Evolutionary conservation across 129 eudicot genomes (phyloP), one percentile per base, ranked within the genome.

Genomic region (Deinandra increscens): DNA sequence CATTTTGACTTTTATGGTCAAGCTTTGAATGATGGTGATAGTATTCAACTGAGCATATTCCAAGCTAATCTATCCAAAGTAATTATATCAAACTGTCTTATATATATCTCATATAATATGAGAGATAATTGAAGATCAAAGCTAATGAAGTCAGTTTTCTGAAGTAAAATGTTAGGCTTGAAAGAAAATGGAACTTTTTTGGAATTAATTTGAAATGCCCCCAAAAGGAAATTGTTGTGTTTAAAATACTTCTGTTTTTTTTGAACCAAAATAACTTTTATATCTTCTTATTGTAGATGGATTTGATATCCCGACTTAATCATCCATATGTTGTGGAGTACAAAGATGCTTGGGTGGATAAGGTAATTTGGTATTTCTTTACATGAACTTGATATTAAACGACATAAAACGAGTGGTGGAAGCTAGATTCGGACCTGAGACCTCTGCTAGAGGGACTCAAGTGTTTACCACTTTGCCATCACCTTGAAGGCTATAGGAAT

Each of bases 311-410:
- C 12, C 91, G 80, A 74, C 66, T 92, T 62, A 81, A 82, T 63
- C 95, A 94, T 80, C 99, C 97, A 18, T 94, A 94, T 56, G 80
- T 94, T 23, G 93, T 94, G 78, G 87, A 84, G 69, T 89, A 78
- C 73, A 94, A 87, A 73, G 99, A 89, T 90, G 96, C 99, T 44
- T 94, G 99, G 99, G 96, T 89, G 46, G 99, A 94, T 37, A 87
- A 87, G 99, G 99, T 94, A 87, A 75, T 22, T 3, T 11, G 10
- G 3, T 15, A 60, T 41, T 56, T 42, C 14, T 60, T n/a, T 2
- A 17, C 31, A 26, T 26, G 31, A 1, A 26, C 31, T 26, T 26
- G 31, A 26, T 26, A 26, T 26, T 26, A 26, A 26, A 26, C 1
- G 31, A 3, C 31, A 26, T 26, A 26, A 26, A 26, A 26, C 31